Percentiles rank a stretch among this genome's conserved stretches.
Conservation (phyloP, 768 basidiomycete genomes). For the Collybia nuda region DNA sequence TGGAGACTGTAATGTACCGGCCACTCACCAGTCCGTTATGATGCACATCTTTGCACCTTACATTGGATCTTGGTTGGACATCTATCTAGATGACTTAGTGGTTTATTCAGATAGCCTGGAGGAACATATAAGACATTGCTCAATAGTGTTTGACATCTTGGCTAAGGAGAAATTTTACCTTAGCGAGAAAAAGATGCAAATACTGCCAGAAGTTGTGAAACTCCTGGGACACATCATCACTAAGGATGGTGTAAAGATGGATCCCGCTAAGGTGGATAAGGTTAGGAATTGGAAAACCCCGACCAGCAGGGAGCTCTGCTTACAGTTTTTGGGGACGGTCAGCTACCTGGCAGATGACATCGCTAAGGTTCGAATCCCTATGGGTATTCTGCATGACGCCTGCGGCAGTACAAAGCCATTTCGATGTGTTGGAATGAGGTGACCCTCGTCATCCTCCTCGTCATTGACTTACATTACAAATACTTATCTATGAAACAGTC, state of each 20-base stretch:
- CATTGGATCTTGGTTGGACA: constrained; percentile 22
- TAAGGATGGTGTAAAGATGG: constrained; percentile 32
- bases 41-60: constrained; percentile 19
- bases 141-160: constrained; percentile 23
- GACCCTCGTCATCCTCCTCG: too few species aligned
- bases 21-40: constrained; percentile 39
- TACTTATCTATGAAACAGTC: too few species aligned
- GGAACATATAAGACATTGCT: constrained; percentile 30
- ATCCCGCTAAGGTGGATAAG: constrained; percentile 39
- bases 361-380: constrained; percentile 23
- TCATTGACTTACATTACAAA: too few species aligned
- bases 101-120: constrained; percentile 36
- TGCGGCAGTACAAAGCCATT: constrained; percentile 19
- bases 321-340: constrained; percentile 33
- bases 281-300: constrained; percentile 24
- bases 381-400: constrained; percentile 21
- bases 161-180: constrained; percentile 25
- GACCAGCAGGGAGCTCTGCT: constrained; percentile 23
- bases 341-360: constrained; percentile 30
- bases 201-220: constrained; percentile 19
- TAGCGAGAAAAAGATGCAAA: constrained; percentile 22
- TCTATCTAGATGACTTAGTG: constrained; percentile 41
- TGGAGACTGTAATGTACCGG: constrained; percentile 3
- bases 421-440: too few species aligned
- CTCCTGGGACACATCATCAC: constrained; percentile 33